phyloP scores from a whole-genome alignment of 306 rosid species.

The Cyamopsis tetragonoloba region DNA sequence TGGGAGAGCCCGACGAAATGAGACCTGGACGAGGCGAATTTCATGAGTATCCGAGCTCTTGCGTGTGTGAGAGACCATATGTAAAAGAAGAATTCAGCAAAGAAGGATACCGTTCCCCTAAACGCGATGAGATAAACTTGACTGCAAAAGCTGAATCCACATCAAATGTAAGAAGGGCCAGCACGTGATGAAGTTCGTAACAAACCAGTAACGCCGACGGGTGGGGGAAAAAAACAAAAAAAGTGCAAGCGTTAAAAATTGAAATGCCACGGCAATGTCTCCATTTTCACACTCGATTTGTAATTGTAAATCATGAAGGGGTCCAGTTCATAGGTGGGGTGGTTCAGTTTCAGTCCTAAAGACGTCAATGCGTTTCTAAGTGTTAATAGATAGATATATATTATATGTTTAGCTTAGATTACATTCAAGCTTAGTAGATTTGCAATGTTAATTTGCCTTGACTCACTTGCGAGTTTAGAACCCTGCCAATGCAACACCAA shows the following conservation, averaged over 20 bases:
- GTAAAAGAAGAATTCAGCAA: conserved; percentile 27
- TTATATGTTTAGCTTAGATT: conserved; percentile 24
- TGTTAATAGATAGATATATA: conserved; percentile 46
- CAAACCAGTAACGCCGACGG: background rate
- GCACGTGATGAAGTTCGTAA: background rate
- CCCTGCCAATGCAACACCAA: too few species aligned
- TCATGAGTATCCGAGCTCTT: conserved; percentile 77
- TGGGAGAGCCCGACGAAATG: conserved; percentile 96
- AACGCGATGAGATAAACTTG: conserved; percentile 15
- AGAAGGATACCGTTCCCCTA: conserved; percentile 22
- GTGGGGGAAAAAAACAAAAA: background rate
- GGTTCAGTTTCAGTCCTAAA: conserved; percentile 28
- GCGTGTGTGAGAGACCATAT: conserved; percentile 66
- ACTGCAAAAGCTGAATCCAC: conserved; percentile 25
- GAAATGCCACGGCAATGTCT: background rate
- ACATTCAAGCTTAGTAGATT: conserved; percentile 6
- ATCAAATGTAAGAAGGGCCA: background rate
- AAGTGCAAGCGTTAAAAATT: background rate
- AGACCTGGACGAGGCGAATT: conserved; percentile 84
- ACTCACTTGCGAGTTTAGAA: too few species aligned
- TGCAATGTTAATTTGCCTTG: too few species aligned
- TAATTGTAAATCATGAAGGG: conserved; percentile 13
- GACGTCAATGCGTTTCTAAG: conserved; percentile 37
- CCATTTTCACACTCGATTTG: conserved; percentile 12
- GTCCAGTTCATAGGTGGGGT: conserved; percentile 18